These are phyloP conservation scores for Kwoniella dendrophila DNA, from an alignment of 768 basidiomycete species.

Conservation along the genomic window DNA sequence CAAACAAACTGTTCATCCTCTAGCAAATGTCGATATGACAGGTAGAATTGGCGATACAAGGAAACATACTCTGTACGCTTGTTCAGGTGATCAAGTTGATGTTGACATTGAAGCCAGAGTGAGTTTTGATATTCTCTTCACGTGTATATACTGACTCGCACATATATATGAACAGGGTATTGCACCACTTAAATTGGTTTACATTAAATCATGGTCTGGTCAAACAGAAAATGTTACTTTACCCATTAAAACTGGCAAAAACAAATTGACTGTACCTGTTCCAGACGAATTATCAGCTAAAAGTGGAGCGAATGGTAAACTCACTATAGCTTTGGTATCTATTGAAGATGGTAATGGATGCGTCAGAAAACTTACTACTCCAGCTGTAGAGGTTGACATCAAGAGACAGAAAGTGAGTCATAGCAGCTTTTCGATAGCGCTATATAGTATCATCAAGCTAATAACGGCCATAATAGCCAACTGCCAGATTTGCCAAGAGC, in stretches of 20 bases:
- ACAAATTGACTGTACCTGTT: slow-evolving; percentile 63
- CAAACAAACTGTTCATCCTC: slow-evolving; percentile 84
- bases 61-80: slow-evolving; percentile 60
- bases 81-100: slow-evolving; percentile 73
- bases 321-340: slow-evolving; percentile 62
- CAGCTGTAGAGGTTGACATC: slow-evolving; percentile 83
- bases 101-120: slow-evolving; percentile 82
- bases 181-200: slow-evolving; percentile 83
- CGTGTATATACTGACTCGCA: neutral
- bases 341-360: slow-evolving; percentile 89
- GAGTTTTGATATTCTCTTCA: slow-evolving; percentile 20
- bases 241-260: slow-evolving; percentile 60
- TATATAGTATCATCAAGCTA: neutral
- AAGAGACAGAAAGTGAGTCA: slow-evolving; percentile 70
- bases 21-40: slow-evolving; percentile 60
- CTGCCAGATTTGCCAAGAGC: slow-evolving; percentile 79
- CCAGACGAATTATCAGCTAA: slow-evolving; percentile 35
- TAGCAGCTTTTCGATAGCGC: neutral
- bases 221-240: slow-evolving; percentile 39
- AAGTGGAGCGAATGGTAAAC: slow-evolving; percentile 40
- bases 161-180: slow-evolving; percentile 65
- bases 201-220: slow-evolving; percentile 53
- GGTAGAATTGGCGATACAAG: slow-evolving; percentile 27
- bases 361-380: slow-evolving; percentile 70
- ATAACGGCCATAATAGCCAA: slow-evolving; percentile 65